phyloP scores from a whole-genome alignment of 805 yeast genomes.

The Babjeviella inositovora region DNA sequence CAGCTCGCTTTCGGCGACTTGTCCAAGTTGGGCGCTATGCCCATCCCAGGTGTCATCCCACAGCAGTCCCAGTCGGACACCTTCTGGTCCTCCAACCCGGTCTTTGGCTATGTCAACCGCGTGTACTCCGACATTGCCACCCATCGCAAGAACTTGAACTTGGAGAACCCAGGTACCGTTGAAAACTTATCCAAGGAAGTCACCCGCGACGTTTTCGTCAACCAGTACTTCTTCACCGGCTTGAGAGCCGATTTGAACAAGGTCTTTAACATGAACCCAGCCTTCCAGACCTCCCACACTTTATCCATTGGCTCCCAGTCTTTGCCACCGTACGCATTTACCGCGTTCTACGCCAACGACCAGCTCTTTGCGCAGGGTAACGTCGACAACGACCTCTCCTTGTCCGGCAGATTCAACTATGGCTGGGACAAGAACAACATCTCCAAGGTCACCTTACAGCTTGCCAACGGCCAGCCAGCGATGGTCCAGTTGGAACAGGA shows the following conservation, averaged over 20 bases:
- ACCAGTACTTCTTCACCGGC: conserved; percentile 86
- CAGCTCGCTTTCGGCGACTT: conserved; percentile 43
- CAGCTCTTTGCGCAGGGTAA: conserved; percentile 80
- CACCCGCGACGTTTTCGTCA: conserved; percentile 79
- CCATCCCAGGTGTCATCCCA: conserved; percentile 41
- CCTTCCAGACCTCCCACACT: conserved; percentile 93
- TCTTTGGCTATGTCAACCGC: conserved; percentile 64
- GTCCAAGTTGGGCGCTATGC: conserved; percentile 36
- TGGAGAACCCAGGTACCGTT: conserved; percentile 86
- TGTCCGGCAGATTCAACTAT: conserved; percentile 81
- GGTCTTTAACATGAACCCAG: conserved; percentile 81
- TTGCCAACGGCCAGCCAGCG: conserved; percentile 77
- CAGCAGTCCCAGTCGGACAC: conserved; percentile 17
- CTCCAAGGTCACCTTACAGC: conserved; percentile 77
- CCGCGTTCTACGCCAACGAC: conserved; percentile 81
- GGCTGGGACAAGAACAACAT: conserved; percentile 73
- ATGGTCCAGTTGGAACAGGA: conserved; percentile 96
- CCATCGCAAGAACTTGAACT: conserved; percentile 70
- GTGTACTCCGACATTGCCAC: conserved; percentile 56
- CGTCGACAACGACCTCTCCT: conserved; percentile 70
- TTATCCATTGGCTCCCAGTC: conserved; percentile 76
- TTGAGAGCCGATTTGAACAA: conserved; percentile 92
- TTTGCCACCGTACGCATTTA: conserved; percentile 81
- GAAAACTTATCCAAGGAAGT: conserved; percentile 92
- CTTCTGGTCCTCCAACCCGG: conserved; percentile 74